Evolutionary conservation across 1,284 basidiomycete species (phyloP).

Genomic region (Leccinum griseonigrum): DNA sequence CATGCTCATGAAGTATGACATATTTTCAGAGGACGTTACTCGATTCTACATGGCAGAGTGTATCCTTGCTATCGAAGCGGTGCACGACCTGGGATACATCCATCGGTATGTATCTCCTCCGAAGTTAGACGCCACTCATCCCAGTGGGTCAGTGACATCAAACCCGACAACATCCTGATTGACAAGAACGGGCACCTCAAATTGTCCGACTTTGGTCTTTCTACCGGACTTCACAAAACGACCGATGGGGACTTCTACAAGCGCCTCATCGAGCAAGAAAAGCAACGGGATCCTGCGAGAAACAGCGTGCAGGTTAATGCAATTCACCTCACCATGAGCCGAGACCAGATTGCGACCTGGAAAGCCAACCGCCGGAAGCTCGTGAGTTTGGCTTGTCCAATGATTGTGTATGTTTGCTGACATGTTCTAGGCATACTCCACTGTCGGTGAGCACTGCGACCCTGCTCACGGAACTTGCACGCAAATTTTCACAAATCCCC

Average conservation of each 20-base stretch:
- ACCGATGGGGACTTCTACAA: conserved; percentile 97
- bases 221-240: conserved; percentile 97
- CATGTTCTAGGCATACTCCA: conserved; percentile 84
- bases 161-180: conserved; percentile 98
- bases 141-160: conserved; percentile 77
- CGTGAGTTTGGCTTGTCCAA: conserved; percentile 43
- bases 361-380: conserved; percentile 97
- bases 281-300: conserved; percentile 58
- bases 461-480: neutral
- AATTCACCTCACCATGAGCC: conserved; percentile 93
- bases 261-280: conserved; percentile 72
- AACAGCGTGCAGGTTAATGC: conserved; percentile 96
- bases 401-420: conserved; percentile 8
- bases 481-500: conserved; percentile 4
- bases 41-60: conserved; percentile 99
- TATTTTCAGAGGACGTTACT: conserved; percentile 97
- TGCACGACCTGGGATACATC: conserved; percentile 98
- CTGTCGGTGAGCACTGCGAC: conserved; percentile 69
- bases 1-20: conserved; percentile 99
- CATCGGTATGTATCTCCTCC: conserved; percentile 72
- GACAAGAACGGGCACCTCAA: conserved; percentile 97
- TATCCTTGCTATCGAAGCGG: conserved; percentile 96
- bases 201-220: conserved; percentile 96
- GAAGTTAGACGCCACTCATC: conserved; percentile 1
- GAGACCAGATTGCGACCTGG: conserved; percentile 97